phyloP scores from a whole-genome alignment of 2,329 filamentous ascomycete species.

The Trichothecium sympodiale region DNA sequence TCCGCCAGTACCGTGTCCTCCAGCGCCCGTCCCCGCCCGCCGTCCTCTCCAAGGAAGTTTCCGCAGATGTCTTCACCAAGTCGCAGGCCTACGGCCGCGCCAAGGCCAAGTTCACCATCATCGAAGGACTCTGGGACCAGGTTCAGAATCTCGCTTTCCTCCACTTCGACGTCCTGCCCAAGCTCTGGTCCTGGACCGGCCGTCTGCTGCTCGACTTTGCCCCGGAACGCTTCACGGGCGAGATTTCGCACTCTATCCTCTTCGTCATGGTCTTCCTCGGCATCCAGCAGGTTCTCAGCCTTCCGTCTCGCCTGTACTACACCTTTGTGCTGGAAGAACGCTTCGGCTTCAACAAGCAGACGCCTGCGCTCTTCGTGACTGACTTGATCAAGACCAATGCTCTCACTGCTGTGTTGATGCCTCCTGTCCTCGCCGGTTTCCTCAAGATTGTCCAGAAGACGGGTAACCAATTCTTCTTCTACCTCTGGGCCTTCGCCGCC shows the following conservation, averaged over 20 bases:
- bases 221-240: conserved; percentile 71
- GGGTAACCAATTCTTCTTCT: conserved; percentile 92
- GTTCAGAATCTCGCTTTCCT: conserved; percentile 83
- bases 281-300: conserved; percentile 65
- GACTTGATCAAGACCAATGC: conserved; percentile 89
- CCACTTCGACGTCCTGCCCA: conserved; percentile 81
- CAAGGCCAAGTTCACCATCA: conserved; percentile 81
- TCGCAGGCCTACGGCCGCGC: conserved; percentile 92
- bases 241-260: conserved; percentile 86
- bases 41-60: conserved; percentile 79
- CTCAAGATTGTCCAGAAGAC: conserved; percentile 90
- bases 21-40: conserved; percentile 71
- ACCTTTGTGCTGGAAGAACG: conserved; percentile 94
- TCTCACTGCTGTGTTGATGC: conserved; percentile 66
- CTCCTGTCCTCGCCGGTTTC: conserved; percentile 85
- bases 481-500: conserved; percentile 88
- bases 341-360: conserved; percentile 99
- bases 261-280: conserved; percentile 84
- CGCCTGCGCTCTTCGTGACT: conserved; percentile 71
- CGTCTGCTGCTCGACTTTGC: conserved; percentile 61
- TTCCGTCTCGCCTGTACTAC: conserved; percentile 81
- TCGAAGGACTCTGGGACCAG: conserved; percentile 74
- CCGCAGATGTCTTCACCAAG: conserved; percentile 86
- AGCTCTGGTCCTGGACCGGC: conserved; percentile 79
- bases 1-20: conserved; percentile 82